Conservation (phyloP, 208 protist species). For the Jaenimonas drosophilae region DNA sequence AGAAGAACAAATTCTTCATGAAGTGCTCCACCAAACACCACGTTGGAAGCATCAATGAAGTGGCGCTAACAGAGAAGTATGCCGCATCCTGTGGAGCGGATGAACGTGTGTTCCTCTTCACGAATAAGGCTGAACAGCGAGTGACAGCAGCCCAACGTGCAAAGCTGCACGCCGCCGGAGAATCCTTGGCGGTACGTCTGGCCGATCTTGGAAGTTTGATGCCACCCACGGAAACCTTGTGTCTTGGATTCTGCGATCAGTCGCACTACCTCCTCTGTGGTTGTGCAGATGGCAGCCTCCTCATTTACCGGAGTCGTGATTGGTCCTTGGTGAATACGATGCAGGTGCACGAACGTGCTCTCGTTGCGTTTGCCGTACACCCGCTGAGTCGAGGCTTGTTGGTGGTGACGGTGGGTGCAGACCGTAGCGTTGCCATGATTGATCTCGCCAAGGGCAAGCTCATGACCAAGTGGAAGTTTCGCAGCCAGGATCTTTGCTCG, state of each 20-base stretch:
- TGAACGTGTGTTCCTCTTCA: slow-evolving; percentile 71
- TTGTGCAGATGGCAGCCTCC: slow-evolving; percentile 37
- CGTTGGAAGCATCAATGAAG: slow-evolving; percentile 31
- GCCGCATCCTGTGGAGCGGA: slow-evolving; percentile 56
- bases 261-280: slow-evolving; percentile 53
- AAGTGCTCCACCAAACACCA: slow-evolving; percentile 74
- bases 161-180: slow-evolving; percentile 21
- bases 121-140: slow-evolving; percentile 46
- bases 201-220: slow-evolving; percentile 56
- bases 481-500: not conserved
- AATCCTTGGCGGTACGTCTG: slow-evolving; percentile 26
- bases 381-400: slow-evolving; percentile 36
- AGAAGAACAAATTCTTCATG: slow-evolving; percentile 38
- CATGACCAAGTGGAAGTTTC: slow-evolving; percentile 74
- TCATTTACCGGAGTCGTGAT: slow-evolving; percentile 60
- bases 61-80: slow-evolving; percentile 30
- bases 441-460: slow-evolving; percentile 39
- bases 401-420: slow-evolving; percentile 35
- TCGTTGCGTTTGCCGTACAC: slow-evolving; percentile 36
- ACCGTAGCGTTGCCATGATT: slow-evolving; percentile 52
- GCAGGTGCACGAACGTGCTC: slow-evolving; percentile 38
- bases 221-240: slow-evolving; percentile 36
- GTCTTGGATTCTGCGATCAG: slow-evolving; percentile 20
- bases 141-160: slow-evolving; percentile 11
- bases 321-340: slow-evolving; percentile 30